These are phyloP conservation scores for Trapa bicornis DNA, from an alignment of 345 rosid species.

Conservation along the genomic window DNA sequence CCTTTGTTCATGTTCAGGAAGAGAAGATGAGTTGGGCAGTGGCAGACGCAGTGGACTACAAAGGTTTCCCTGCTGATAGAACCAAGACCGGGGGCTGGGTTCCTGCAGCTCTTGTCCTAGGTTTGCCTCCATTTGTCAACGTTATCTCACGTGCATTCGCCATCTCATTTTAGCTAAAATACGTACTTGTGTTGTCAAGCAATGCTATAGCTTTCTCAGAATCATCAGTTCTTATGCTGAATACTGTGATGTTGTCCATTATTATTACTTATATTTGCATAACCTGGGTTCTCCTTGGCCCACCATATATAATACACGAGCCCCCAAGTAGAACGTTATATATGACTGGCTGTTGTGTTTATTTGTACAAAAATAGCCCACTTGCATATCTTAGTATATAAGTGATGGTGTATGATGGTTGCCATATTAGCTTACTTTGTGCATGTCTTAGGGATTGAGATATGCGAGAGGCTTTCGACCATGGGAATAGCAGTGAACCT, in stretches of 20 bases:
- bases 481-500: constrained; percentile 59
- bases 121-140: constrained; percentile 14
- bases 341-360: too few species aligned
- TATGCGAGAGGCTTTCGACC: constrained; percentile 55
- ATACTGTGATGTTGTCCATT: too few species aligned
- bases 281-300: too few species aligned
- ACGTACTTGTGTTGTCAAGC: too few species aligned
- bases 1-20: constrained; percentile 18
- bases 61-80: constrained; percentile 43
- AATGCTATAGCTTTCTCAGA: neutral
- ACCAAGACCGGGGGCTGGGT: constrained; percentile 67
- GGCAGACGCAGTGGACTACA: constrained; percentile 41
- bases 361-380: too few species aligned
- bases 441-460: constrained; percentile 31
- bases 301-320: too few species aligned
- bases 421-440: neutral
- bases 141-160: neutral
- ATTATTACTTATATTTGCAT: too few species aligned
- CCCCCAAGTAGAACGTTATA: too few species aligned
- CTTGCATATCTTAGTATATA: too few species aligned
- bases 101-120: constrained; percentile 52
- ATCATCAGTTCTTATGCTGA: neutral
- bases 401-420: too few species aligned
- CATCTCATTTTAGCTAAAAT: neutral
- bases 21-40: constrained; percentile 39